These are phyloP conservation scores for Dipteronia sinensis DNA, from an alignment of 345 rosid genomes.

Conservation along the genomic window DNA sequence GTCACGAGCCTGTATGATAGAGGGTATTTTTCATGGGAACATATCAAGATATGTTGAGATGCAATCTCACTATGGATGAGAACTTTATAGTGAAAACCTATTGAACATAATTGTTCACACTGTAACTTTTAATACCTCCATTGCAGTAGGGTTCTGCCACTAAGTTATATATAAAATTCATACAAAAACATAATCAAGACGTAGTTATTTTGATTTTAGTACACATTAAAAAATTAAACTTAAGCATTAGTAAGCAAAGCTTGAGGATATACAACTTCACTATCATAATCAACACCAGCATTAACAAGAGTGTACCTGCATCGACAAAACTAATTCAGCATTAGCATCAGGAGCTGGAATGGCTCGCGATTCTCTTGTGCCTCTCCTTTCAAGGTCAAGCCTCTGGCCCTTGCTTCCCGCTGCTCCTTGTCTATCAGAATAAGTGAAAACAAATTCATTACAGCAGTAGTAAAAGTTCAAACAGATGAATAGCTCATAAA, in stretches of 20 bases:
- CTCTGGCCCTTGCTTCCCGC: constrained; percentile 74
- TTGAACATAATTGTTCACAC: background rate
- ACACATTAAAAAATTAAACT: background rate
- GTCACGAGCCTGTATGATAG: background rate
- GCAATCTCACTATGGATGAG: background rate
- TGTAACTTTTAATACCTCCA: background rate
- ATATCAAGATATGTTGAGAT: background rate
- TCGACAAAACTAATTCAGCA: constrained; percentile 78
- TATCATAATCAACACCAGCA: background rate
- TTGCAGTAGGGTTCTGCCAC: background rate
- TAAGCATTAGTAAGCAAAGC: background rate
- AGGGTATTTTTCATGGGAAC: background rate
- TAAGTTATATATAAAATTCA: background rate
- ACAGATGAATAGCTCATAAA: constrained; percentile 1
- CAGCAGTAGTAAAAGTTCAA: background rate
- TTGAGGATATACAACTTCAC: background rate
- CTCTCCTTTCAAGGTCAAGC: constrained; percentile 69
- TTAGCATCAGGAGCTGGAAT: constrained; percentile 96
- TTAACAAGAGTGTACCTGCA: constrained; percentile 58
- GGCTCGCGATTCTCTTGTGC: constrained; percentile 85
- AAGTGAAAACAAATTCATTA: constrained; percentile 20
- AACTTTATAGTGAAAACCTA: background rate
- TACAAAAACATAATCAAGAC: background rate
- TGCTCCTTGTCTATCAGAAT: constrained; percentile 67
- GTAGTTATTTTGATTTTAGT: background rate